Base-by-base conservation (phyloP, 176 grass and related monocot genomes). In the Phyllostachys edulis region DNA sequence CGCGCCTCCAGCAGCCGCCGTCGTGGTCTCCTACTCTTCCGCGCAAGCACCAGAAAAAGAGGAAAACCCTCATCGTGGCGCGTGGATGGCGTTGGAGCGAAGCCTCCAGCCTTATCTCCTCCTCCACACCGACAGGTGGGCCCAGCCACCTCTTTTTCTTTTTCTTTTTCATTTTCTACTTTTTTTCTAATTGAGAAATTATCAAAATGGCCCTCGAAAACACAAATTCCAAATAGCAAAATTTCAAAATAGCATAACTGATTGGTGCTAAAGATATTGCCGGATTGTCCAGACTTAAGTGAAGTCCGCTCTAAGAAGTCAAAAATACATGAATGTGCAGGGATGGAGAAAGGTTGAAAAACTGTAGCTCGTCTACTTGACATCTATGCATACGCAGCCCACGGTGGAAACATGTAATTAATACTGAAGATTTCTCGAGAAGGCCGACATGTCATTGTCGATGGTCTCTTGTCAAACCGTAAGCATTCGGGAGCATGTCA, bases 291-390 rank as follows among this genome's bases (percentile, higher is more conserved):
- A 46, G 18, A 61, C 74, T 23, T 37, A 12, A 23, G 21, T 34
- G 5, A 63, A 89, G 60, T 59, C 38, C 1, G 5, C n/a, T 64
- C 34, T 38, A 50, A 79, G 32, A 79, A 6, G 59, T 87, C 57
- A 78, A 24, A 78, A 56, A 49, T 72, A 16, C 4, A 78, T 79
- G 41, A 79, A 90, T 67, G 39, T n/a, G 12, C 23, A 39, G 9
- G n/a, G 21, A 60, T 51, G 61, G 9, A 63, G 46, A 82, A 77
- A 40, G 15, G 69, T 50, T 80, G 21, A 67, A 74, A 74, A 51
- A 9, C 5, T 69, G 5, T 39, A 18, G 0, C 16, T 49, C 63
- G 18, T 36, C 55, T 29, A 26, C 54, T n/a, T 49, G 78, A 82
- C 23, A 75, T 15, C 1, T 57, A 72, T 61, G 44, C 47, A 65